Base-by-base conservation (phyloP, 352 stramenopile species). In the Phytophthora pini region DNA sequence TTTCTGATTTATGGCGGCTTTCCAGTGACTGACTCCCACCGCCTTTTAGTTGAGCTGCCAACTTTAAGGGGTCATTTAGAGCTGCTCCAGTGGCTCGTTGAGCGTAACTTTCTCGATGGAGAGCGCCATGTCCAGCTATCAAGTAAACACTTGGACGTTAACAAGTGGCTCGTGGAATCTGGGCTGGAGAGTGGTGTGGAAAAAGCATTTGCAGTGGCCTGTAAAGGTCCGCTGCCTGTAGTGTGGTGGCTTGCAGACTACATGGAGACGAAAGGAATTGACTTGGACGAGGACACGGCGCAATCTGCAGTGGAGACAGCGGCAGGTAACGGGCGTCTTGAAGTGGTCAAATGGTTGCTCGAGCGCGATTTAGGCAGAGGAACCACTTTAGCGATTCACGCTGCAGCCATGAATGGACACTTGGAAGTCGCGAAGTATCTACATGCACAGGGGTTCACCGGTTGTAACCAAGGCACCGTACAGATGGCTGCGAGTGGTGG, bases 391-490 rank as follows among this genome's bases (percentile, higher is more conserved):
- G 38, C 38, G 12, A 20, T 43, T n/a, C 12, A 41, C 39, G n/a
- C 6, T n/a, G 15, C 51, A 40, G 38, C 51, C 9, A 10, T 22
- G 11, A 39, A 39, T 40, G 36, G 51, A 20, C 22, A 49, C 10
- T 11, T 58, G n/a, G 24, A 58, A n/a, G 51, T 49, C 11, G 38
- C 38, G 1, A 58, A 50, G 27, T 59, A 50, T 41, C 52, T 59
- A 7, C 26, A 50, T 34, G 3, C 39, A 11, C 26, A 38, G 8
- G 26, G 39, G 0, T 49, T 58, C 26, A 77, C 71, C 8, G 17
- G 41, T 66, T 68, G 56, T 65, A 77, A 62, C 66, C 76, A 66
- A 56, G 29, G 5, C 41, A n/a, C 20, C 32, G 58, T 49, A 22
- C 11, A 70, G 10, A 32, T 31, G 56, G 36, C 68, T 34, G 66